phyloP scores from a whole-genome alignment of 148 eudicot species.

The Amaranthus hypochondriacus region DNA sequence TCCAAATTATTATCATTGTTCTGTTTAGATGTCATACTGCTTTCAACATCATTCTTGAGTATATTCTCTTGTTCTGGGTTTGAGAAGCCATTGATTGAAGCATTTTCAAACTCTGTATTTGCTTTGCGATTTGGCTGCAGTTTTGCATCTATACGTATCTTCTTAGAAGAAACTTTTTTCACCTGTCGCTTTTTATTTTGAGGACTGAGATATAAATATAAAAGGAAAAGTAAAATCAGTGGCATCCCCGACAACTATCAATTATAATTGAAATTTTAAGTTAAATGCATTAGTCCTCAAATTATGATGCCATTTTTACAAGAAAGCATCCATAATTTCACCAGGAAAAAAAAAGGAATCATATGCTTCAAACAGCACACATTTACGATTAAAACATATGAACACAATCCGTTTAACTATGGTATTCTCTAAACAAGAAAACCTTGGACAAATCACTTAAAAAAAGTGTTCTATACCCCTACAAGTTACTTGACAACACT shows the following conservation, averaged over 20 bases:
- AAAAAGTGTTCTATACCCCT: not conserved
- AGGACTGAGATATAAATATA: conserved; percentile 43
- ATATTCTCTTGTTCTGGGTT: conserved; percentile 22
- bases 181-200: conserved; percentile 49
- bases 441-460: not conserved
- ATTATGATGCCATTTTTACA: not conserved
- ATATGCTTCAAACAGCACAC: not conserved
- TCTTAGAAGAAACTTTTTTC: conserved; percentile 47
- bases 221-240: not conserved
- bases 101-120: conserved; percentile 33
- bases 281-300: not conserved
- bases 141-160: conserved; percentile 37
- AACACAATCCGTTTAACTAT: not conserved
- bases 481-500: not conserved
- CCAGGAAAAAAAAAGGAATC: not conserved
- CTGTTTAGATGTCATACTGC: conserved; percentile 23
- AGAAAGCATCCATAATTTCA: not conserved
- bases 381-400: not conserved
- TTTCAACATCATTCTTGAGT: conserved; percentile 18
- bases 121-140: conserved; percentile 36
- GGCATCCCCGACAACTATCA: not conserved
- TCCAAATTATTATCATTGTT: conserved; percentile 22
- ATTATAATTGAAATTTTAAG: not conserved
- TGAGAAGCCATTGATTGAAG: conserved; percentile 26
- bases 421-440: not conserved